Evolutionary conservation across 495 filamentous ascomycete genomes (phyloP).

Genomic region (Haplographium delicatum): DNA sequence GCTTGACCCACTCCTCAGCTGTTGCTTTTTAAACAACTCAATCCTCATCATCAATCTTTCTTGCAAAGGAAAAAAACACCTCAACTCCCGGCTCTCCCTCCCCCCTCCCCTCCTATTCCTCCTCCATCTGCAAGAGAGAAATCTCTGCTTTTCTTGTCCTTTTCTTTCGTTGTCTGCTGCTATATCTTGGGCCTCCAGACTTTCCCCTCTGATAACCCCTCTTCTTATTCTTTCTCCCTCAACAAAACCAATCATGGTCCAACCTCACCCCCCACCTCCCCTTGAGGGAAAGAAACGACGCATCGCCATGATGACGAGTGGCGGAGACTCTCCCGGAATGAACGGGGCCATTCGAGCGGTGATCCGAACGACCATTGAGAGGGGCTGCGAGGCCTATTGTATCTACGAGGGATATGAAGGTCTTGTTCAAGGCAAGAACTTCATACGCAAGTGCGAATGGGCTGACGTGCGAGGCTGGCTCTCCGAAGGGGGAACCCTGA

Average conservation of each 20-base stretch:
- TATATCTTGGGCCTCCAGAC: neutral
- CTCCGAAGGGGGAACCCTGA: conserved; percentile 92
- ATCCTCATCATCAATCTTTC: neutral
- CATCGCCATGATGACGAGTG: conserved; percentile 93
- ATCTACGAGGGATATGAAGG: conserved; percentile 97
- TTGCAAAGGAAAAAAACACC: conserved; percentile 15
- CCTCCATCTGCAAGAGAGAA: neutral
- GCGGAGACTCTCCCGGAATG: conserved; percentile 98
- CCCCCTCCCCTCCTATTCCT: too few relatives aligned
- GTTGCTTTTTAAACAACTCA: conserved; percentile 7
- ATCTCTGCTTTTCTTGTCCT: neutral
- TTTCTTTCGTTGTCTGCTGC: conserved; percentile 35
- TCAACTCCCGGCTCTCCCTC: conserved; percentile 8
- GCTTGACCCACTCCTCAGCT: conserved; percentile 1
- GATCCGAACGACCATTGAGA: conserved; percentile 84
- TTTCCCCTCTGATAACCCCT: neutral
- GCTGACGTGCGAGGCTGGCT: conserved; percentile 92
- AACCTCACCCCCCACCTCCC: conserved; percentile 16
- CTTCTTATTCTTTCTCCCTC: neutral
- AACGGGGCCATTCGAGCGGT: conserved; percentile 91
- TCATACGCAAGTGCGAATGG: conserved; percentile 87
- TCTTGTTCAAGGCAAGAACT: conserved; percentile 78
- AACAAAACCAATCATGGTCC: conserved; percentile 20
- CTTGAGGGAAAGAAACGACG: conserved; percentile 20
- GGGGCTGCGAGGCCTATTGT: conserved; percentile 81